Percentiles rank a stretch among this genome's conserved stretches.
Evolutionary conservation across 2,329 filamentous ascomycete species (phyloP).

Genomic region (Fusarium chlamydosporum): DNA sequence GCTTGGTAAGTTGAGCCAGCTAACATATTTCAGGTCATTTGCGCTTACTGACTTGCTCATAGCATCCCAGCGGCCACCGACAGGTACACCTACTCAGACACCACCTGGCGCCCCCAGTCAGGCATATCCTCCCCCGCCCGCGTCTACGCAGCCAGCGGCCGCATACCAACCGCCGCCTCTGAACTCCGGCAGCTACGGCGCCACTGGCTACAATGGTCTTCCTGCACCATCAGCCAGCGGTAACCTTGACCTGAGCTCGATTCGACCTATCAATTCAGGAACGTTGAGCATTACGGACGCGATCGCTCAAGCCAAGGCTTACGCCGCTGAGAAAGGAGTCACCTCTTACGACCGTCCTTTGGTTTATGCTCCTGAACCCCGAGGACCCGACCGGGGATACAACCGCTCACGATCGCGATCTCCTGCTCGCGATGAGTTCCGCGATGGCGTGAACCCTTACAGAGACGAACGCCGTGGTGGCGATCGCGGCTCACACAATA

Average conservation of each 20-base stretch:
- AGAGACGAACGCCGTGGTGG: constrained; percentile 86
- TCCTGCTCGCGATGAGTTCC: constrained; percentile 77
- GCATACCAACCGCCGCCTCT: constrained; percentile 59
- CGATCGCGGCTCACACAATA: constrained; percentile 57
- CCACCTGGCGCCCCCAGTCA: constrained; percentile 57
- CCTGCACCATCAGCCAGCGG: constrained; percentile 81
- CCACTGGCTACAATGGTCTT: constrained; percentile 61
- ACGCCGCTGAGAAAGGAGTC: constrained; percentile 83
- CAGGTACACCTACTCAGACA: constrained; percentile 60
- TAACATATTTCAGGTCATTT: constrained; percentile 15
- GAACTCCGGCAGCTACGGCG: constrained; percentile 48
- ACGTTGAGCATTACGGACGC: constrained; percentile 87
- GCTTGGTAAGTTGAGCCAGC: constrained; percentile 58
- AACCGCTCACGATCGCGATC: constrained; percentile 80
- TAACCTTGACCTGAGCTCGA: constrained; percentile 82
- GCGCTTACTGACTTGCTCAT: constrained; percentile 43
- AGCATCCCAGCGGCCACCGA: constrained; percentile 63
- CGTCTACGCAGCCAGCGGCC: constrained; percentile 53
- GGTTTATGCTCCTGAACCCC: constrained; percentile 59
- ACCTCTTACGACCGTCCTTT: constrained; percentile 71
- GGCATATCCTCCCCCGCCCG: constrained; percentile 59
- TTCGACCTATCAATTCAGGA: constrained; percentile 83
- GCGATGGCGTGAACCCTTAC: constrained; percentile 85
- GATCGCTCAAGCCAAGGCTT: constrained; percentile 85
- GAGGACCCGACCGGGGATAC: constrained; percentile 64